phyloP scores from a whole-genome alignment of 1,139 yeast genomes.

The Diutina siamensis region DNA sequence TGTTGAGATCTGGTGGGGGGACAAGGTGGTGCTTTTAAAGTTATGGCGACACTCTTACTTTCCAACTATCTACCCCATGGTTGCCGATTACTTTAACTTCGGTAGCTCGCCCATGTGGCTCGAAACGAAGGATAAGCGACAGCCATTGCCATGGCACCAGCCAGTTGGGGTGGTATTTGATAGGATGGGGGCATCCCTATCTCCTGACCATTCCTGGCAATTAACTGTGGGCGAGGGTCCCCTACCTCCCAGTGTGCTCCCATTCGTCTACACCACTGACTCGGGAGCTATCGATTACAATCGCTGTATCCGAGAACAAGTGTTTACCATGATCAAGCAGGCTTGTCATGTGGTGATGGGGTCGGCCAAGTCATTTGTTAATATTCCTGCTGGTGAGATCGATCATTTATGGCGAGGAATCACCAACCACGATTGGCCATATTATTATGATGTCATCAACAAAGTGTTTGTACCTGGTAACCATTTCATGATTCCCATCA shows the following conservation, averaged over 20 bases:
- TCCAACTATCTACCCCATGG: background rate
- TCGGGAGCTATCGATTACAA: background rate
- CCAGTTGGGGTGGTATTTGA: background rate
- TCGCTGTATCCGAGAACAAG: background rate
- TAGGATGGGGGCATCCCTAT: background rate
- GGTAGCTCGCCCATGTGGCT: background rate
- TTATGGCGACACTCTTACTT: background rate
- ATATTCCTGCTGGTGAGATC: background rate
- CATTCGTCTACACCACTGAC: background rate
- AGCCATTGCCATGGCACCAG: background rate
- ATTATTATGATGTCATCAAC: background rate
- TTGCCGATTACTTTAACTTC: background rate
- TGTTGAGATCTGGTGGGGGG: background rate
- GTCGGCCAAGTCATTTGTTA: background rate
- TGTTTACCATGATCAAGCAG: background rate
- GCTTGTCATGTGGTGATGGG: conserved; percentile 1
- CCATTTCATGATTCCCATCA: background rate
- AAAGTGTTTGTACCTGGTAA: background rate
- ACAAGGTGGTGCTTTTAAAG: background rate
- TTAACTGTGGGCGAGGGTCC: background rate
- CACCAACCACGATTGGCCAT: background rate
- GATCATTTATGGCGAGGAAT: background rate
- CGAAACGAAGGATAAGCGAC: background rate
- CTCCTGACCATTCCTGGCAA: background rate
- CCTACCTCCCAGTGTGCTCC: background rate